Percentiles rank a stretch among this genome's conserved stretches.
Evolutionary conservation across 2,329 filamentous ascomycete genomes (phyloP).

Genomic region (Ascomycota sp.): DNA sequence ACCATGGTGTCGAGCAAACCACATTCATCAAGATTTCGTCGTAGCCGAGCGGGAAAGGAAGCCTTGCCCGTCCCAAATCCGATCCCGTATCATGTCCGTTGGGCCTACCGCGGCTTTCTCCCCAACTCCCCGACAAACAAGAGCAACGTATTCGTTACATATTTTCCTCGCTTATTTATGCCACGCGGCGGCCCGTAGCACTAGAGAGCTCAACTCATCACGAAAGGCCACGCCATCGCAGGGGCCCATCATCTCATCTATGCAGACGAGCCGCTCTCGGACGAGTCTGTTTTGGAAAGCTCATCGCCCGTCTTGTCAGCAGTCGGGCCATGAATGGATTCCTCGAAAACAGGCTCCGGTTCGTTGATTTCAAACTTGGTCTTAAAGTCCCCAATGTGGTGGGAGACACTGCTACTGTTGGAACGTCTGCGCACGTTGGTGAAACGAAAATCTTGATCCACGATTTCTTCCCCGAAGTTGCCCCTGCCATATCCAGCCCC

Average conservation of each 20-base stretch:
- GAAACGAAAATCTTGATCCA: conserved; percentile 68
- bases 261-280: conserved; percentile 40
- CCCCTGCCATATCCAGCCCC: conserved; percentile 38
- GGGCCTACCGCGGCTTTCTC: too few species aligned
- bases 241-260: conserved; percentile 5
- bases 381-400: conserved; percentile 60
- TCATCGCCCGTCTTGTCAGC: conserved; percentile 29
- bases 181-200: too few species aligned
- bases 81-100: too few species aligned
- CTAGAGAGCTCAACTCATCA: too few species aligned
- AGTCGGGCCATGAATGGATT: conserved; percentile 52
- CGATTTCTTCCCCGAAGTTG: conserved; percentile 58
- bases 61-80: too few species aligned
- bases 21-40: too few species aligned
- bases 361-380: conserved; percentile 93
- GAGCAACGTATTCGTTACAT: too few species aligned
- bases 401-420: conserved; percentile 63
- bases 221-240: too few species aligned
- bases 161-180: too few species aligned
- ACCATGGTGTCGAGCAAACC: too few species aligned
- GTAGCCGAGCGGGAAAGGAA: too few species aligned
- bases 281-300: conserved; percentile 34
- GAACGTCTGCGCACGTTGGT: conserved; percentile 76
- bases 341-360: conserved; percentile 79
- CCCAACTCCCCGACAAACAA: too few species aligned